A percentile compares a stretch with the other conserved stretches of the same genome.
Conservation (phyloP, 306 rosid genomes). For the Urtica urens region DNA sequence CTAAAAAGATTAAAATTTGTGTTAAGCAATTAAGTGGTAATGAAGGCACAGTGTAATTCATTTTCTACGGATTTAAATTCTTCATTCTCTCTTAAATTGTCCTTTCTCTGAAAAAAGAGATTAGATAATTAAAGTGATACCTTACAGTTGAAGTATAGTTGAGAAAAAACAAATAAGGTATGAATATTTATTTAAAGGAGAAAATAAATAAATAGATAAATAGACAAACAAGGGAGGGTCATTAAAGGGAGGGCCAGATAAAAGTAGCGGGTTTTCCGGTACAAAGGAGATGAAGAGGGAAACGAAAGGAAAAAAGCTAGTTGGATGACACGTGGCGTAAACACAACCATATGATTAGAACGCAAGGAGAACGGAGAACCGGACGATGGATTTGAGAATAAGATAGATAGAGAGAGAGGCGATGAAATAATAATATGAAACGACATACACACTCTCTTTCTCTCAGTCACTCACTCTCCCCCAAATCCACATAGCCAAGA, state of each 20-base stretch:
- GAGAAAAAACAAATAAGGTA: no score
- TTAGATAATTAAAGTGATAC: no score
- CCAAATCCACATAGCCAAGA: conserved; percentile 24
- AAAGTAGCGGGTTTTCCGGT: conserved; percentile 98
- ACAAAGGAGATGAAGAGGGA: conserved; percentile 36
- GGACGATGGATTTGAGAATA: conserved; percentile 19
- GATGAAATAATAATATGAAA: neutral
- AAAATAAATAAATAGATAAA: neutral
- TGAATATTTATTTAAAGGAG: neutral
- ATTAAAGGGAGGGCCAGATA: conserved; percentile 40
- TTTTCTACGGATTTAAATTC: no score
- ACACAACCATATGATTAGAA: conserved; percentile 15
- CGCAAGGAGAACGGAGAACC: conserved; percentile 7
- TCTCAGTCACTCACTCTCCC: no score
- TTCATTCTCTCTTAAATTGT: no score
- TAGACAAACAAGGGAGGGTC: neutral
- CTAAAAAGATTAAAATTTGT: no score
- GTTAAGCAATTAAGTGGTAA: no score
- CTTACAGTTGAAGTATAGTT: neutral
- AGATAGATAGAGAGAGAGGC: no score
- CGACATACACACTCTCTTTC: no score
- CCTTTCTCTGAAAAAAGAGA: no score
- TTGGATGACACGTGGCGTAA: conserved; percentile 26
- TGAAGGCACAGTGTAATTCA: no score
- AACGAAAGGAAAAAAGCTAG: conserved; percentile 20